Evolutionary conservation across 1,284 basidiomycete genomes (phyloP), one percentile per base, ranked within the genome.

Genomic region (Cutaneotrichosporon dermatis): DNA sequence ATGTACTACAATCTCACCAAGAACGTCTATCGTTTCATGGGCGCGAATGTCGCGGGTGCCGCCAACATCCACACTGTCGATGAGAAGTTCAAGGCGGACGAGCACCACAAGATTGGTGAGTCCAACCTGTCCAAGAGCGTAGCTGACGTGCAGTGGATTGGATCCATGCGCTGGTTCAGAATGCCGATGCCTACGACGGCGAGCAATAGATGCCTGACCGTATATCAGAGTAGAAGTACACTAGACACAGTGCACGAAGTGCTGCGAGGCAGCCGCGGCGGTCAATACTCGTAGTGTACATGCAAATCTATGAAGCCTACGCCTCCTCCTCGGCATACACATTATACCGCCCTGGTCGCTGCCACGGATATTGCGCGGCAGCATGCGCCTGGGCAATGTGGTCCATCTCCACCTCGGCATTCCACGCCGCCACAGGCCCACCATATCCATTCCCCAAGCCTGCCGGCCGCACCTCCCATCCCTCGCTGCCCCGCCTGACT

Each of bases 401-500:
- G 50, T 51, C 50, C 35, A 51, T 39, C 11, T 51, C 36, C 15
- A 6, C 39, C 44, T 53, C 34, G 1, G 43, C 53, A n/a, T 57
- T 51, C 37, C 40, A 39, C 33, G 44, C 42, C 6, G 41, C 34
- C 33, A 7, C 25, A 10, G 45, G 33, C n/a, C 15, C 37, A 11
- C 53, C 48, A 39, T 43, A 25, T 3, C 25, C 25, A 3, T 25
- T 25, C 25, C 25, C 54, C 40, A 36, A 12, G 40, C 57, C 37
- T 10, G 50, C 56, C 2, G 76, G 43, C 79, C 66, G 81, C 52
- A 89, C 84, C 70, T 91, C 89, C 67, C 85, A 87, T 4, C 89
- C 89, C 77, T 91, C 89, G 13, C 88, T 90, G 13, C 89, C 89
- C 43, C 84, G 78, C 55, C 89, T 80, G 43, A 88, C 68, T 4